Percentiles rank a stretch among this genome's conserved stretches.
phyloP scores from a whole-genome alignment of 306 rosid species.

The Quercus berberidifolia region DNA sequence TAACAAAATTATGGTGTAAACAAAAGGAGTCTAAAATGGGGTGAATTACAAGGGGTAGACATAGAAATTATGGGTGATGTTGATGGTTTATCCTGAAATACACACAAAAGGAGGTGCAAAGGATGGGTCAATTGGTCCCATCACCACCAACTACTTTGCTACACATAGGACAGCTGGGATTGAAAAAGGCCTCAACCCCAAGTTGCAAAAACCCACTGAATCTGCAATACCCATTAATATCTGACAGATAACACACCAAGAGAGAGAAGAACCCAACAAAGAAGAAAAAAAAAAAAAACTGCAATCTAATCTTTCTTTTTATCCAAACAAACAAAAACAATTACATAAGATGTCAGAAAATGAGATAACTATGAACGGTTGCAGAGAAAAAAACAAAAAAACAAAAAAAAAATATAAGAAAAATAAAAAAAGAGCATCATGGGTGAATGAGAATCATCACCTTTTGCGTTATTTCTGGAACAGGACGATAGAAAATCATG shows the following conservation, averaged over 20 bases:
- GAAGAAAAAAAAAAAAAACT: not conserved
- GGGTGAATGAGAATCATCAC: constrained; percentile 16
- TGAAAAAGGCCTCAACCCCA: constrained; percentile 63
- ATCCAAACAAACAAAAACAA: constrained; percentile 9
- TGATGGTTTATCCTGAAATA: constrained; percentile 64
- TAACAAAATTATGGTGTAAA: not conserved
- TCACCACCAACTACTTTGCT: constrained; percentile 55
- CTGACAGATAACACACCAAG: constrained; percentile 43
- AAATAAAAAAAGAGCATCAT: not conserved
- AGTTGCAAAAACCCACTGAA: constrained; percentile 57
- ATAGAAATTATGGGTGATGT: constrained; percentile 50
- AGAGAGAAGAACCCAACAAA: constrained; percentile 31
- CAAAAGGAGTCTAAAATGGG: constrained; percentile 29
- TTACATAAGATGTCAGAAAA: constrained; percentile 4
- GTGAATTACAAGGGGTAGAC: constrained; percentile 40
- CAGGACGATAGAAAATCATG: not conserved
- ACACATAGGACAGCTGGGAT: constrained; percentile 63
- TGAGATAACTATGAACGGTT: constrained; percentile 15
- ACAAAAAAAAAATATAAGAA: not conserved
- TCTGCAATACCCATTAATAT: constrained; percentile 61
- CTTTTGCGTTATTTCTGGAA: constrained; percentile 5
- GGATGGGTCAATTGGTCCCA: constrained; percentile 86
- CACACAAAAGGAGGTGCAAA: constrained; percentile 31
- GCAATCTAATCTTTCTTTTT: not conserved
- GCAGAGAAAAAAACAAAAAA: constrained; percentile 3